Conservation (phyloP, 176 grass and related monocot species). For the Tillandsia leiboldiana region DNA sequence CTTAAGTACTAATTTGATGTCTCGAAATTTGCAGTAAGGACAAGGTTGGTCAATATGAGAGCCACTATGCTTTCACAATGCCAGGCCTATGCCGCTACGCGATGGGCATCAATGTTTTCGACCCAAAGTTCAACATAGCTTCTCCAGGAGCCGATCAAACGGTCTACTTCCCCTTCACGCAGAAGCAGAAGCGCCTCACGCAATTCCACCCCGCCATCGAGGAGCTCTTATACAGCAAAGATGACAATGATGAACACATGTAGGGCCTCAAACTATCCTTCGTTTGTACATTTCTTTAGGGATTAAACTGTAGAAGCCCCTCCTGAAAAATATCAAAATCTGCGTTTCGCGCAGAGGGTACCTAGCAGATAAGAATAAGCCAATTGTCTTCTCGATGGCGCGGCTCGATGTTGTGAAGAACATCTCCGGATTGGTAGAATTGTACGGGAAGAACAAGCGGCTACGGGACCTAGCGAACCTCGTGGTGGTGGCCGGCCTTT, state of each 20-base stretch:
- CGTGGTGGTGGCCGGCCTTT: constrained; percentile 61
- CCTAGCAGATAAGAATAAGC: constrained; percentile 60
- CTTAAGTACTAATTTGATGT: background rate
- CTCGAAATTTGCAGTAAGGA: constrained; percentile 60
- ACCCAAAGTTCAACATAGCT: constrained; percentile 96
- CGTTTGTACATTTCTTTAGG: background rate
- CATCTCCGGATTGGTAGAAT: constrained; percentile 85
- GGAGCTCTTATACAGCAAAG: constrained; percentile 75
- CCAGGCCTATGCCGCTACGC: constrained; percentile 73
- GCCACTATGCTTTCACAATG: constrained; percentile 81
- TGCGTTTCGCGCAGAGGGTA: constrained; percentile 47
- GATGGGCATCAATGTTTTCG: constrained; percentile 82
- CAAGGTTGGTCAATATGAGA: constrained; percentile 80
- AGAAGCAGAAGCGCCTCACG: constrained; percentile 72
- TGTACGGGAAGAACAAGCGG: constrained; percentile 81
- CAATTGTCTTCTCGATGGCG: constrained; percentile 93
- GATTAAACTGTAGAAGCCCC: background rate
- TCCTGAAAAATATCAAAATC: background rate
- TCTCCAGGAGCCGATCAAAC: constrained; percentile 88
- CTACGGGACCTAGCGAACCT: constrained; percentile 77
- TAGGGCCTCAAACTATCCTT: constrained; percentile 24
- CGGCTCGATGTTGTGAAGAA: constrained; percentile 95
- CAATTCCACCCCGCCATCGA: constrained; percentile 64
- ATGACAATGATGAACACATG: constrained; percentile 66
- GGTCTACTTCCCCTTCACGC: constrained; percentile 87